Base-by-base conservation (phyloP, 305 asterid species). In the Lippia alba region DNA sequence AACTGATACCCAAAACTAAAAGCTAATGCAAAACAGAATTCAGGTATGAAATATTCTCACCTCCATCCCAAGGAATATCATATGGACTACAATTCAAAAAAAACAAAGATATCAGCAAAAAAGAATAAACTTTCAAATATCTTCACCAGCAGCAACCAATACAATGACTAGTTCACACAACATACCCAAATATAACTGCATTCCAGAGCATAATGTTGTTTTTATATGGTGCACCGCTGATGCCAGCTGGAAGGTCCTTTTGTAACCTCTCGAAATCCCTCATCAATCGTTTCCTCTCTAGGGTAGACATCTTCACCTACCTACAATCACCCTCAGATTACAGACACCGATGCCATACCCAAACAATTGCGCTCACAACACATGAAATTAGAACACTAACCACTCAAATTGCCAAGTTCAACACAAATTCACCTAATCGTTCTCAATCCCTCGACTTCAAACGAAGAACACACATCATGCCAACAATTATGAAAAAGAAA, bases 1-100 rank as follows among this genome's bases (percentile, higher is more conserved):
- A 17, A n/a, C 16, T 17, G 33, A 19, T 34, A 45, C 56, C 45
- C 24, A 12, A 46, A 63, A 45, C 56, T 14, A n/a, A 10, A 11
- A 53, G 53, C n/a, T 61, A 45, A 36, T 10, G 19, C 19, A 60
- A 75, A 67, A 36, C 36, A 10, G 14, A 40, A 61, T 44, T 60
- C 18, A 5, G 46, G 20, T 7, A n/a, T 51, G 48, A 9, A 73
- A 71, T 9, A 40, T 68, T 40, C 86, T 81, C 80, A 89, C 94
- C 96, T 85, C 96, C 96, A 80, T 89, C 96, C 96, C 96, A 89
- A 53, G 94, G 94, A 51, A 91, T 87, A 48, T 89, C 96, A 67
- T 89, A 92, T 3, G 96, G 96, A 48, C 96, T 89, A 89, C 82
- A 85, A 74, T 32, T 8, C 6, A 53, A 40, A 50, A 40, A 45